Conservation (phyloP, 2,329 filamentous ascomycete species). For the Hymenoscyphus linearis region DNA sequence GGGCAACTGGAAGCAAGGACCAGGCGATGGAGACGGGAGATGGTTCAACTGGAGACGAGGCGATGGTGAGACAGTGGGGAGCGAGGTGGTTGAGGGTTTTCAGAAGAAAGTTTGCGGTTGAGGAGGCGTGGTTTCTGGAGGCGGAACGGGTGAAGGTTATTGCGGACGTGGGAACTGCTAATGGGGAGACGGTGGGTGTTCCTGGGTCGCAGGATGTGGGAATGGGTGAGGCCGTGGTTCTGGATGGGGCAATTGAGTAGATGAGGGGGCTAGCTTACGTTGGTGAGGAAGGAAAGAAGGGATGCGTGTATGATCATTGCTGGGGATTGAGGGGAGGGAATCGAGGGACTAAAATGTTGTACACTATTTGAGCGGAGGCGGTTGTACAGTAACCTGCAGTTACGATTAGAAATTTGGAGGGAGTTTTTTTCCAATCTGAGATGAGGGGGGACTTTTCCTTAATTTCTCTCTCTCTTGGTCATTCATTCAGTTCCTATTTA, state of each 20-base stretch:
- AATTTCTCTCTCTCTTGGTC: too few relatives aligned
- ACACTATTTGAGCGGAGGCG: too few relatives aligned
- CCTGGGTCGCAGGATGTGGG: background rate
- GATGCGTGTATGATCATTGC: background rate
- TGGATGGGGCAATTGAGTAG: background rate
- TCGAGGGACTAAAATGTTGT: too few relatives aligned
- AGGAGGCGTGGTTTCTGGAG: slow-evolving; percentile 61
- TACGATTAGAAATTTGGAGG: too few relatives aligned
- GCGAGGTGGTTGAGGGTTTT: slow-evolving; percentile 84
- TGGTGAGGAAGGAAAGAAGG: background rate
- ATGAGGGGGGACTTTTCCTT: too few relatives aligned
- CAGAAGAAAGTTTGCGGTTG: slow-evolving; percentile 72
- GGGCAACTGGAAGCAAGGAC: slow-evolving; percentile 70
- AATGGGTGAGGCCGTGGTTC: background rate
- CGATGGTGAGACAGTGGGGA: slow-evolving; percentile 73
- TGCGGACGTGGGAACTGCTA: slow-evolving; percentile 9
- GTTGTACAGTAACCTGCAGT: too few relatives aligned
- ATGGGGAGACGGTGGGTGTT: slow-evolving; percentile 5
- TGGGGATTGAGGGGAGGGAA: too few relatives aligned
- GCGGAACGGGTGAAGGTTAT: slow-evolving; percentile 27
- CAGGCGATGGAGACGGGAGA: slow-evolving; percentile 66
- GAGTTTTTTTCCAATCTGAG: too few relatives aligned
- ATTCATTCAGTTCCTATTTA: too few relatives aligned
- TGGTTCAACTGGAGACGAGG: slow-evolving; percentile 51
- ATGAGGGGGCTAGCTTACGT: background rate